Evolutionary conservation across 2,329 filamentous ascomycete genomes (phyloP), one percentile per base, ranked within the genome.

Genomic region (Aspergillus pseudoterreus): DNA sequence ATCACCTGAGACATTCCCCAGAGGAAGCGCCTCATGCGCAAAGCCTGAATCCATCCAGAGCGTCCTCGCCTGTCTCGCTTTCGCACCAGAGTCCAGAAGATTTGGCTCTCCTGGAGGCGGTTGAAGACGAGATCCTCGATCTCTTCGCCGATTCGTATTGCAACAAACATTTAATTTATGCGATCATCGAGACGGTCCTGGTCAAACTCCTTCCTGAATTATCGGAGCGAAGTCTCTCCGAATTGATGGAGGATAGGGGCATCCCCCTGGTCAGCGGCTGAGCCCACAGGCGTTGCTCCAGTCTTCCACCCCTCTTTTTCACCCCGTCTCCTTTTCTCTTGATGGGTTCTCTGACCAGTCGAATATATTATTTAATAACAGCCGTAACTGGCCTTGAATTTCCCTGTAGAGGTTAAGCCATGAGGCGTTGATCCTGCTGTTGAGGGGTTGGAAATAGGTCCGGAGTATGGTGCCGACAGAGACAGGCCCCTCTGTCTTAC

Each of bases 161-260:
- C 72, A 99, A 99, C 73, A 95, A 92, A 74, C 91, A 96, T 73
- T 75, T 97, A 30, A 76, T 96, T 60, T 96, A 95, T 65, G 79
- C 83, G 42, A 78, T 94, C 44, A 74, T 97, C 32, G 94, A 99
- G 73, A 73, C 92, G 52, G 68, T 96, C 2, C 76, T 96, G n/a
- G 82, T 90, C 51, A 83, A 87, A 57, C 71, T 97, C 55, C 82
- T 96, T 65, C 94, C 94, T 4, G 94, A 99, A 73, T 69, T 97
- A 62, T 79, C 79, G 49, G 87, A 90, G 62, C 84, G 82, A 66
- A 83, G 84, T 35, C 81, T 90, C 27, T 77, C 78, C 50, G 88
- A 90, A 63, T 71, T 95, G 50, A 83, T 88, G 81, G 85, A 83
- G 57, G 87, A 91, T 71, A 80, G 90, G 63, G 76, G 91, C 45